phyloP scores from a whole-genome alignment of 768 basidiomycete species.

The Cystobasidium ongulense region DNA sequence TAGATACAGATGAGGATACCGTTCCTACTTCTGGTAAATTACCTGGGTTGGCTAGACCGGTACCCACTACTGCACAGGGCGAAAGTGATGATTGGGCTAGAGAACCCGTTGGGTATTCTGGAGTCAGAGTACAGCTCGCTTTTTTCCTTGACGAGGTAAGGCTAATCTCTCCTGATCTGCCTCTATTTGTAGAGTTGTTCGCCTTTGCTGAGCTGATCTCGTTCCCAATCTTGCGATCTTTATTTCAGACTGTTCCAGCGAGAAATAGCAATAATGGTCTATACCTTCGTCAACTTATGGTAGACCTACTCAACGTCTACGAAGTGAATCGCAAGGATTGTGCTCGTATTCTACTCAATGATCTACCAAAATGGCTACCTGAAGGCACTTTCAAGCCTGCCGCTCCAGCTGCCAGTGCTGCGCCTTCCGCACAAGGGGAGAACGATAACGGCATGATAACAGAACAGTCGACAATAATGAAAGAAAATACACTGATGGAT shows the following conservation, averaged over 20 bases:
- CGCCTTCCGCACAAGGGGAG: neutral
- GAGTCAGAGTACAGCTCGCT: conserved; percentile 2
- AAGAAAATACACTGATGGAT: conserved; percentile 82
- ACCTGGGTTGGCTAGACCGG: neutral
- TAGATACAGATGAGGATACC: conserved; percentile 15
- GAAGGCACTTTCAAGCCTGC: conserved; percentile 67
- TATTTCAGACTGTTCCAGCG: conserved; percentile 23
- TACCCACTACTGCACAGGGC: neutral
- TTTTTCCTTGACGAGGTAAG: conserved; percentile 23
- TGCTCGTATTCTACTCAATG: conserved; percentile 63
- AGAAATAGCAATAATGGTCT: neutral
- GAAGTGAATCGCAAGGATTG: conserved; percentile 95
- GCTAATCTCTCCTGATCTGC: neutral
- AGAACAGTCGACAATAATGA: conserved; percentile 65
- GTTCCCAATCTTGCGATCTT: neutral
- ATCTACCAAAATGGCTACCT: conserved; percentile 54
- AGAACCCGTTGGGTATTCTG: conserved; percentile 19
- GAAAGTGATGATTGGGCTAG: conserved; percentile 15
- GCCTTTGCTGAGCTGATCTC: too few relatives aligned
- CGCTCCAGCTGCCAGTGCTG: conserved; percentile 5
- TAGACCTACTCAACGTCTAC: conserved; percentile 76
- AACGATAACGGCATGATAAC: conserved; percentile 41
- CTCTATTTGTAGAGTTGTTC: neutral
- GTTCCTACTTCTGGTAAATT: neutral
- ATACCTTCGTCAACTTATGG: conserved; percentile 58